phyloP scores from a whole-genome alignment of 169 alveolate genomes.

The Amoebophrya sp. region DNA sequence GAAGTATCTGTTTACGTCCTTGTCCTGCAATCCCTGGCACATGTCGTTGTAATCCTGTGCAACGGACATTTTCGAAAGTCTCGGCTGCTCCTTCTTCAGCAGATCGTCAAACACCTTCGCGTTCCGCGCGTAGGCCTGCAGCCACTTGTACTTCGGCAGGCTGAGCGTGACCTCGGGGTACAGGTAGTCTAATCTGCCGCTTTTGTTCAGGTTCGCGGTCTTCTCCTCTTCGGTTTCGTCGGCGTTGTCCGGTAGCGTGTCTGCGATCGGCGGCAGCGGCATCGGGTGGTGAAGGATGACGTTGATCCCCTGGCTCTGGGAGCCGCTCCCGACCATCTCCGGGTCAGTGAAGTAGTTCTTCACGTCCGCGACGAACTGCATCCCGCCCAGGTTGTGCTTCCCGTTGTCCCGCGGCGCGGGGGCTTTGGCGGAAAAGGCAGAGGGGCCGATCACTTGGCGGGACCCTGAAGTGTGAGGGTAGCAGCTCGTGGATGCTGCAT shows the following conservation, averaged over 20 bases:
- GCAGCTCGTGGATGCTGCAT: too few relatives aligned
- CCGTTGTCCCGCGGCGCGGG: not conserved
- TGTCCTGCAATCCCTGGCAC: not conserved
- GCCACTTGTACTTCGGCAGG: not conserved
- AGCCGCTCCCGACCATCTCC: not conserved
- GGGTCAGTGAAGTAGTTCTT: not conserved
- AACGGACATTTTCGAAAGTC: not conserved
- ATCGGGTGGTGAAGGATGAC: not conserved
- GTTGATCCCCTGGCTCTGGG: not conserved
- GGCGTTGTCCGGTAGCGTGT: not conserved
- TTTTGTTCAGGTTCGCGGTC: not conserved
- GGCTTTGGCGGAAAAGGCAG: not conserved
- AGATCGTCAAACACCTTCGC: not conserved
- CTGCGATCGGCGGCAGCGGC: not conserved
- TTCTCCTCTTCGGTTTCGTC: not conserved
- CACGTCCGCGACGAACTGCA: not conserved
- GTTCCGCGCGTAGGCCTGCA: not conserved
- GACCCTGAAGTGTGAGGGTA: not conserved
- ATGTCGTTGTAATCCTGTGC: too few relatives aligned
- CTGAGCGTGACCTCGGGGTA: not conserved
- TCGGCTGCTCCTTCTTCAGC: constrained; percentile 5
- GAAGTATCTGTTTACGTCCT: not conserved
- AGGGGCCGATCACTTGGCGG: not conserved
- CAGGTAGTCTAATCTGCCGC: not conserved
- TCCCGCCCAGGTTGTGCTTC: not conserved